Evolutionary conservation across 2,329 filamentous ascomycete species (phyloP).

Genomic region (Neofusicoccum umdonicola): DNA sequence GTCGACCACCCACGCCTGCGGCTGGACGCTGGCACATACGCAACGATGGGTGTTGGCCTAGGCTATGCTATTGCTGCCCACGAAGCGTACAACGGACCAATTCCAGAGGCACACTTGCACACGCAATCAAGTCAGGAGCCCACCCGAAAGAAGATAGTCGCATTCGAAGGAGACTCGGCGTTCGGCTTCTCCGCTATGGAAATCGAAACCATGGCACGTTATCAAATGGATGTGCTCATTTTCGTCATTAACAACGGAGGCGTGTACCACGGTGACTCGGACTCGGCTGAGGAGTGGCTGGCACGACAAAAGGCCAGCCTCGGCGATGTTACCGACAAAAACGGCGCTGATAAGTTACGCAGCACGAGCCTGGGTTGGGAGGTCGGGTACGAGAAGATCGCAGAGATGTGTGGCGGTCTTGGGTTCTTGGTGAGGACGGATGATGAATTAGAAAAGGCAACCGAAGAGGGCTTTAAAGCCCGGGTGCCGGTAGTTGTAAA

Average conservation of each 20-base stretch:
- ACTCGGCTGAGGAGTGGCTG: conserved; percentile 44
- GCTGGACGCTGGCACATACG: conserved; percentile 58
- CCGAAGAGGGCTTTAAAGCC: conserved; percentile 49
- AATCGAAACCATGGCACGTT: conserved; percentile 56
- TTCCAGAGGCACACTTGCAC: conserved; percentile 29
- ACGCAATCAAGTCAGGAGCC: background rate
- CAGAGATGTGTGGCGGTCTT: conserved; percentile 54
- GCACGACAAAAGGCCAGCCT: conserved; percentile 42
- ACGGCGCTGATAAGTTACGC: conserved; percentile 35
- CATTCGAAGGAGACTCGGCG: conserved; percentile 56
- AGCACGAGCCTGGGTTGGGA: conserved; percentile 54
- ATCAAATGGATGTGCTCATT: conserved; percentile 54
- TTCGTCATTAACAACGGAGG: conserved; percentile 57
- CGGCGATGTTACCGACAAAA: conserved; percentile 27
- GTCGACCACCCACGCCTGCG: conserved; percentile 54
- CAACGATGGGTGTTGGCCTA: conserved; percentile 59
- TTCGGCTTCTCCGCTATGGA: conserved; percentile 57
- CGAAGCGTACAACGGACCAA: conserved; percentile 52
- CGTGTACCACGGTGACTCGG: conserved; percentile 38
- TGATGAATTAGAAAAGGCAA: conserved; percentile 52
- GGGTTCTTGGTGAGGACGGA: conserved; percentile 53
- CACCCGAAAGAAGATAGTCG: conserved; percentile 53
- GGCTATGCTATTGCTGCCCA: conserved; percentile 58
- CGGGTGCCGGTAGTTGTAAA: conserved; percentile 53
- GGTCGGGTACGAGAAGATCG: conserved; percentile 55